Evolutionary conservation across 495 filamentous ascomycete genomes (phyloP).

Genomic region (Pyrenula massariospora): DNA sequence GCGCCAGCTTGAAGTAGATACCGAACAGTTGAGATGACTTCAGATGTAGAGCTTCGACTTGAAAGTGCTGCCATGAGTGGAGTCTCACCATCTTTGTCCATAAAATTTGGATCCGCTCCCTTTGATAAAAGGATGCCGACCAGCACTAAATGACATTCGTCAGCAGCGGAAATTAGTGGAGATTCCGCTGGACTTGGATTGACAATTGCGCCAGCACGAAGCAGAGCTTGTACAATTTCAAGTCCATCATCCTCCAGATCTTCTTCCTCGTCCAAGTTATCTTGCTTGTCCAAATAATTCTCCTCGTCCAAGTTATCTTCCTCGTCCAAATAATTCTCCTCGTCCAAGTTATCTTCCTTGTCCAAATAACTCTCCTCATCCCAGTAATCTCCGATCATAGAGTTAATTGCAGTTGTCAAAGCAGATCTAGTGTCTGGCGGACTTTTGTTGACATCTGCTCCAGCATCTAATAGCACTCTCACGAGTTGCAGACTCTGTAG

Average conservation of each 20-base stretch:
- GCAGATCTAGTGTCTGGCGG: background rate
- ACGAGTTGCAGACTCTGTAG: background rate
- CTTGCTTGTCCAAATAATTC: too few relatives aligned
- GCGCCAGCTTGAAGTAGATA: conserved; percentile 6
- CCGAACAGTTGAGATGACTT: conserved; percentile 4
- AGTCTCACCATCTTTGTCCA: background rate
- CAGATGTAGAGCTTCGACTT: background rate
- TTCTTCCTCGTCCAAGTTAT: too few relatives aligned
- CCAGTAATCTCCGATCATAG: too few relatives aligned
- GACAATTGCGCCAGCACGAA: background rate
- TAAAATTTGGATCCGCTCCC: background rate
- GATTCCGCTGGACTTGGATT: conserved; percentile 1
- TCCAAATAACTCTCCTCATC: too few relatives aligned
- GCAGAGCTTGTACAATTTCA: background rate
- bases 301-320: too few relatives aligned
- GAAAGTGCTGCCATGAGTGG: background rate
- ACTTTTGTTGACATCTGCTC: background rate
- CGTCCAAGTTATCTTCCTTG: too few relatives aligned
- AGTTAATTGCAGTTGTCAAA: background rate
- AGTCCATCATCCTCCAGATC: too few relatives aligned
- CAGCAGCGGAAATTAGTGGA: conserved; percentile 2
- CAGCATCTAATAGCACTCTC: background rate
- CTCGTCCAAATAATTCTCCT: too few relatives aligned
- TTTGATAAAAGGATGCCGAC: background rate
- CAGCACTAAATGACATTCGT: conserved; percentile 1